phyloP scores from a whole-genome alignment of 768 basidiomycete genomes.

The Candolleomyces eurysporus region DNA sequence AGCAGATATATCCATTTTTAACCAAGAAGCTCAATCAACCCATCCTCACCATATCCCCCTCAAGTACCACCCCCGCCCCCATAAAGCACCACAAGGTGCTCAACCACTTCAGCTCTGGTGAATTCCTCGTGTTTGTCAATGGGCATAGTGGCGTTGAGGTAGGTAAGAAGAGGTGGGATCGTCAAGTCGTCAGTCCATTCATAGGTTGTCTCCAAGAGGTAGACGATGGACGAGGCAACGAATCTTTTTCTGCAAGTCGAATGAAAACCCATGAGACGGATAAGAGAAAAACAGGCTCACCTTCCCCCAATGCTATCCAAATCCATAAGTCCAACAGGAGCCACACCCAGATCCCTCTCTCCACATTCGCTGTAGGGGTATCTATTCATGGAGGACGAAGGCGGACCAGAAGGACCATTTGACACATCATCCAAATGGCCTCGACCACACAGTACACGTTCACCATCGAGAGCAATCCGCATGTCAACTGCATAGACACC shows the following conservation, averaged over 20 bases:
- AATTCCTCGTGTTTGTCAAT: slow-evolving; percentile 80
- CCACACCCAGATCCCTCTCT: too few relatives aligned
- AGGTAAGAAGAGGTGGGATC: slow-evolving; percentile 65
- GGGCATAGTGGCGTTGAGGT: slow-evolving; percentile 75
- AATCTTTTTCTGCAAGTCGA: slow-evolving; percentile 48
- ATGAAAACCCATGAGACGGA: slow-evolving; percentile 7
- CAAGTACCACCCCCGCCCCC: not conserved
- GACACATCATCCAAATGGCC: not conserved
- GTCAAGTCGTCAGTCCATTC: slow-evolving; percentile 64
- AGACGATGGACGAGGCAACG: slow-evolving; percentile 55
- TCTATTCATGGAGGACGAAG: too few relatives aligned
- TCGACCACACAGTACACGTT: slow-evolving; percentile 56
- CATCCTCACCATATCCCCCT: not conserved
- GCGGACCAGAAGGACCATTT: too few relatives aligned
- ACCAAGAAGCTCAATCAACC: too few relatives aligned
- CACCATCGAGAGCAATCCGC: slow-evolving; percentile 58
- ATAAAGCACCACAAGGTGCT: slow-evolving; percentile 38
- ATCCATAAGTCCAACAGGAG: slow-evolving; percentile 50
- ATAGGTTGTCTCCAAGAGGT: slow-evolving; percentile 70
- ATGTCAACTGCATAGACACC: slow-evolving; percentile 61
- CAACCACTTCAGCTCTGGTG: slow-evolving; percentile 71
- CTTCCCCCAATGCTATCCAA: slow-evolving; percentile 59
- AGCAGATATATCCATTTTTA: too few relatives aligned
- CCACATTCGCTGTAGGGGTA: too few relatives aligned
- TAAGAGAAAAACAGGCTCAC: slow-evolving; percentile 38